Conservation (phyloP, 2,329 filamentous ascomycete species). For the Venturia asperata region DNA sequence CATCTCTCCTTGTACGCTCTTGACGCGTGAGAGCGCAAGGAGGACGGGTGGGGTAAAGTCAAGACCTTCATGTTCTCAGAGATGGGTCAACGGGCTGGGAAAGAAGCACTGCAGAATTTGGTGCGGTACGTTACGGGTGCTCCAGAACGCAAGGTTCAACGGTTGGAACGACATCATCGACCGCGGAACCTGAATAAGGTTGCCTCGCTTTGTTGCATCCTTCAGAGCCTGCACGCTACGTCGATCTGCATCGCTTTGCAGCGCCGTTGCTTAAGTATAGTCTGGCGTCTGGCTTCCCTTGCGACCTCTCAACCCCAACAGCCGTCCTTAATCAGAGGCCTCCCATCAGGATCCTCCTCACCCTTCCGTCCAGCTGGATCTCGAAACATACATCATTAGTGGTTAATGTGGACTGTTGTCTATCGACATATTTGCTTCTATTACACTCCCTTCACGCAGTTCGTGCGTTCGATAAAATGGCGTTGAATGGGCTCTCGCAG, state of each 20-base stretch:
- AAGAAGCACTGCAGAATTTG: neutral
- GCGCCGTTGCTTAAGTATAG: neutral
- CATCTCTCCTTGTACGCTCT: neutral
- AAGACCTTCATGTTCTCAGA: neutral
- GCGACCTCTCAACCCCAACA: neutral
- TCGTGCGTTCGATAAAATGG: slow-evolving; percentile 47
- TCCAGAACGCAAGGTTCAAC: neutral
- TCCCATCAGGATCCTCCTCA: neutral
- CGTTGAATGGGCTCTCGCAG: slow-evolving; percentile 33
- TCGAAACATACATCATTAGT: neutral
- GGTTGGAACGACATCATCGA: slow-evolving; percentile 12
- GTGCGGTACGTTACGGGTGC: too few relatives aligned
- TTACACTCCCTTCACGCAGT: slow-evolving; percentile 34
- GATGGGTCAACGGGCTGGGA: neutral
- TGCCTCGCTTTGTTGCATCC: slow-evolving; percentile 7
- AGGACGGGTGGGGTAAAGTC: neutral
- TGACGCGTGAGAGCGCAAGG: neutral
- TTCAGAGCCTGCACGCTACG: neutral
- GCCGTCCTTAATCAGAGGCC: neutral
- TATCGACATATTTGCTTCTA: slow-evolving; percentile 13
- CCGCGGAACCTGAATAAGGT: neutral
- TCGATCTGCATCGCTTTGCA: slow-evolving; percentile 6
- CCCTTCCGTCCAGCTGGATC: slow-evolving; percentile 3
- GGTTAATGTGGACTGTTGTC: slow-evolving; percentile 17
- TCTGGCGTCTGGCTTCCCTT: neutral